A percentile compares a stretch with the other conserved stretches of the same genome.
Evolutionary conservation across 768 basidiomycete genomes (phyloP).

Genomic region (Auriscalpium vulgare): DNA sequence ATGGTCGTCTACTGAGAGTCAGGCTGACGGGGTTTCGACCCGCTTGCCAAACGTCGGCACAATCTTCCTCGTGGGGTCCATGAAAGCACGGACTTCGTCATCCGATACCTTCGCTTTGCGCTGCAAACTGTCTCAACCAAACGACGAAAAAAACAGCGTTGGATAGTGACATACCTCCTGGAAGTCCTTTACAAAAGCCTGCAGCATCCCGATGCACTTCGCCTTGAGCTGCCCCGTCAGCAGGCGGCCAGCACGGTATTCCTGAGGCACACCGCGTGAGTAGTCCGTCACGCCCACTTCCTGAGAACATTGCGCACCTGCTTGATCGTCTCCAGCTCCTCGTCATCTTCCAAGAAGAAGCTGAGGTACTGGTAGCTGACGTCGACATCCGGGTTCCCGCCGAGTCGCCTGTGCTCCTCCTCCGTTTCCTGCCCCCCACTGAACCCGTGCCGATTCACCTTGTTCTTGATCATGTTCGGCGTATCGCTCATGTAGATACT

Average conservation of each 20-base stretch:
- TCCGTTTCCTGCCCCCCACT: conserved; percentile 94
- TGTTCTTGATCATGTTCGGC: conserved; percentile 90
- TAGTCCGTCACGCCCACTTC: not conserved
- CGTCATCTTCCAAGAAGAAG: conserved; percentile 95
- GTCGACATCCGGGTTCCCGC: conserved; percentile 92
- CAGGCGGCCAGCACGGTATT: conserved; percentile 82
- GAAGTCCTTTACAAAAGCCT: conserved; percentile 78
- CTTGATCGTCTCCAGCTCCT: conserved; percentile 68
- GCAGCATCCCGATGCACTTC: conserved; percentile 74
- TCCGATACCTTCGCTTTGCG: conserved; percentile 76
- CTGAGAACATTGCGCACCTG: conserved; percentile 41
- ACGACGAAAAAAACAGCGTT: not conserved
- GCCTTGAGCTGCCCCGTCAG: conserved; percentile 90
- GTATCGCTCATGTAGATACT: conserved; percentile 97
- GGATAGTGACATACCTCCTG: conserved; percentile 50
- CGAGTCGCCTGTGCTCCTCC: conserved; percentile 83
- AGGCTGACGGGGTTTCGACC: too few species aligned
- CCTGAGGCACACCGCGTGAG: conserved; percentile 37
- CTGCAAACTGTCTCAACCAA: conserved; percentile 31
- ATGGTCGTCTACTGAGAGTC: too few species aligned
- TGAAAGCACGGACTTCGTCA: conserved; percentile 64
- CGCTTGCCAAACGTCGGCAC: conserved; percentile 41
- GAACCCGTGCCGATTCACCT: conserved; percentile 93
- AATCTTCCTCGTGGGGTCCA: conserved; percentile 77
- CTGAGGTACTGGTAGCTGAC: conserved; percentile 91